Evolutionary conservation across 2,329 filamentous ascomycete genomes (phyloP).

Genomic region (Seiridium cupressi): DNA sequence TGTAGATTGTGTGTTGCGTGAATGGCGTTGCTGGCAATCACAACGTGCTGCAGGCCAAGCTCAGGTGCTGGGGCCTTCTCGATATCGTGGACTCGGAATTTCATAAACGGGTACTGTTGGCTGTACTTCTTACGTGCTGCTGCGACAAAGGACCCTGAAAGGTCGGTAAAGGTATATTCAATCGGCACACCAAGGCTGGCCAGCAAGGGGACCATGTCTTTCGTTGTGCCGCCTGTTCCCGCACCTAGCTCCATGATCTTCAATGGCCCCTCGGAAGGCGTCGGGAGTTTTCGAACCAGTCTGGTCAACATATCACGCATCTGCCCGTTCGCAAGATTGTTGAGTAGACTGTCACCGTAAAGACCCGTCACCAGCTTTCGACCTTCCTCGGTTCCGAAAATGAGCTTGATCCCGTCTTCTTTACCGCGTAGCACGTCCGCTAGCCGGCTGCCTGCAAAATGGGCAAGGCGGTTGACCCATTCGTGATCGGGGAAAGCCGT

Average conservation of each 20-base stretch:
- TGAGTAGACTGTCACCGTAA: slow-evolving; percentile 34
- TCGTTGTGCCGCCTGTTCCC: background rate
- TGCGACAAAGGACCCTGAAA: slow-evolving; percentile 32
- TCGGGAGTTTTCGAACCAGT: slow-evolving; percentile 12
- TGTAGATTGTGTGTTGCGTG: slow-evolving; percentile 29
- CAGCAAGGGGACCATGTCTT: slow-evolving; percentile 26
- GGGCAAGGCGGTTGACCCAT: slow-evolving; percentile 22
- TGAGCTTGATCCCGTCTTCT: slow-evolving; percentile 33
- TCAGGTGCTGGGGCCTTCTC: slow-evolving; percentile 18
- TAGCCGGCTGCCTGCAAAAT: slow-evolving; percentile 23
- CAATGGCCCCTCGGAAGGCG: slow-evolving; percentile 12
- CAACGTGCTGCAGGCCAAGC: slow-evolving; percentile 24
- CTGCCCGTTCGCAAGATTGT: slow-evolving; percentile 28
- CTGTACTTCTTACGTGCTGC: slow-evolving; percentile 18
- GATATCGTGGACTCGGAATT: slow-evolving; percentile 26
- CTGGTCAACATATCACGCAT: slow-evolving; percentile 30
- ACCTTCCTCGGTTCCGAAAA: slow-evolving; percentile 34
- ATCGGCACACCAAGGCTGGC: slow-evolving; percentile 20
- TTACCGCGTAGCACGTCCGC: slow-evolving; percentile 28
- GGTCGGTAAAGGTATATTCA: slow-evolving; percentile 40
- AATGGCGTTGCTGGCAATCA: slow-evolving; percentile 30
- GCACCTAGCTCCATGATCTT: slow-evolving; percentile 20
- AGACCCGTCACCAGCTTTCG: slow-evolving; percentile 32
- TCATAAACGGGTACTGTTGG: slow-evolving; percentile 19
- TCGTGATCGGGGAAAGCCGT: slow-evolving; percentile 22